Evolutionary conservation across 148 eudicot species (phyloP).

Genomic region (Nepenthes gracilis): DNA sequence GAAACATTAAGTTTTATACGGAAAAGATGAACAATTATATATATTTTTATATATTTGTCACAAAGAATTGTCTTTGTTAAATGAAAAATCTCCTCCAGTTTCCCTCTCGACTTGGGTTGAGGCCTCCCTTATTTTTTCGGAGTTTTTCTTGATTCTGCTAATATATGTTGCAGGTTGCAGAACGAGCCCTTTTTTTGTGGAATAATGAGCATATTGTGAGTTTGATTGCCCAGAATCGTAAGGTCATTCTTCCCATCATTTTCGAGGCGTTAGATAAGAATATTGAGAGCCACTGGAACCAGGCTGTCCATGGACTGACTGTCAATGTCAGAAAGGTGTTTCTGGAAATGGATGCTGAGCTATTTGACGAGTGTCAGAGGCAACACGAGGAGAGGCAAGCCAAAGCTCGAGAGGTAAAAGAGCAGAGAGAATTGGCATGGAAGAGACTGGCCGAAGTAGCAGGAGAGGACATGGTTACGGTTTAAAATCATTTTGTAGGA

Average conservation of each 20-base stretch:
- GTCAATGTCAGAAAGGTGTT: slow-evolving; percentile 67
- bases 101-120: no score
- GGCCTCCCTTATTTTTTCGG: no score
- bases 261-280: slow-evolving; percentile 70
- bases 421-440: slow-evolving; percentile 44
- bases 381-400: slow-evolving; percentile 43
- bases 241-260: slow-evolving; percentile 47
- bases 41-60: no score
- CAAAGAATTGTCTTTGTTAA: no score
- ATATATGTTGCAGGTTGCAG: slow-evolving; percentile 48
- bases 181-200: slow-evolving; percentile 67
- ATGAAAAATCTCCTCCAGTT: no score
- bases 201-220: slow-evolving; percentile 68
- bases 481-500: slow-evolving; percentile 6
- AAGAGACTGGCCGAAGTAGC: slow-evolving; percentile 47
- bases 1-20: no score
- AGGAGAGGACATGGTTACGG: slow-evolving; percentile 30
- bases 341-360: slow-evolving; percentile 52
- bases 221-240: slow-evolving; percentile 53
- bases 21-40: no score
- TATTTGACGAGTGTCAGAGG: slow-evolving; percentile 53
- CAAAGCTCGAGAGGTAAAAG: slow-evolving; percentile 33
- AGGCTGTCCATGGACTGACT: slow-evolving; percentile 58
- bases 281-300: slow-evolving; percentile 67
- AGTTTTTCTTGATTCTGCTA: no score